Conservation (phyloP, 805 yeast genomes). For the Candida ficus region DNA sequence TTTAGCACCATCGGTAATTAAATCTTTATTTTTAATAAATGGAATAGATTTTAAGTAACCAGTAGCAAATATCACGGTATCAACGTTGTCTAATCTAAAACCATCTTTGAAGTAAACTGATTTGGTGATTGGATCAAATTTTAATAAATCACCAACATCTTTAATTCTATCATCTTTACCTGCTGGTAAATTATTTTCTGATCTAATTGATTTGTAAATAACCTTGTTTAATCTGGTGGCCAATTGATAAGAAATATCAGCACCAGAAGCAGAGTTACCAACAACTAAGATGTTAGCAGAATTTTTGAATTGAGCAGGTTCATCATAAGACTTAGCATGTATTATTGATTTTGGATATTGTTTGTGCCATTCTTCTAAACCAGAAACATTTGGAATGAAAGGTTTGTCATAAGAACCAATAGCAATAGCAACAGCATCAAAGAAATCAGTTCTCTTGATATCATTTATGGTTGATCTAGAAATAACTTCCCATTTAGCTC, state of each 20-base stretch:
- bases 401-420: conserved; percentile 65
- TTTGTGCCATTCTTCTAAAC: conserved; percentile 43
- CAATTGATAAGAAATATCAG: conserved; percentile 63
- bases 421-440: conserved; percentile 61
- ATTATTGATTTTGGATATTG: conserved; percentile 41
- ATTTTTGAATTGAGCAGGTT: conserved; percentile 35
- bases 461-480: conserved; percentile 27
- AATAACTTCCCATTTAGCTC: conserved; percentile 39
- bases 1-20: conserved; percentile 42
- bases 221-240: conserved; percentile 36
- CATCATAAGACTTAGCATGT: conserved; percentile 56
- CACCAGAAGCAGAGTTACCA: conserved; percentile 78
- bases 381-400: conserved; percentile 48
- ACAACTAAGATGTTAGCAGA: conserved; percentile 49
- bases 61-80: conserved; percentile 62
- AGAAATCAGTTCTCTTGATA: conserved; percentile 27
- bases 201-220: conserved; percentile 46
- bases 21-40: conserved; percentile 37
- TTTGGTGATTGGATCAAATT: conserved; percentile 33
- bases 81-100: conserved; percentile 39
- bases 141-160: conserved; percentile 39
- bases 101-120: conserved; percentile 48
- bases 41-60: conserved; percentile 71
- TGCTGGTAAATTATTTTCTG: conserved; percentile 39
- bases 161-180: conserved; percentile 36